Base-by-base conservation (phyloP, 2,329 filamentous ascomycete genomes). In the Phialemoniopsis sp. region DNA sequence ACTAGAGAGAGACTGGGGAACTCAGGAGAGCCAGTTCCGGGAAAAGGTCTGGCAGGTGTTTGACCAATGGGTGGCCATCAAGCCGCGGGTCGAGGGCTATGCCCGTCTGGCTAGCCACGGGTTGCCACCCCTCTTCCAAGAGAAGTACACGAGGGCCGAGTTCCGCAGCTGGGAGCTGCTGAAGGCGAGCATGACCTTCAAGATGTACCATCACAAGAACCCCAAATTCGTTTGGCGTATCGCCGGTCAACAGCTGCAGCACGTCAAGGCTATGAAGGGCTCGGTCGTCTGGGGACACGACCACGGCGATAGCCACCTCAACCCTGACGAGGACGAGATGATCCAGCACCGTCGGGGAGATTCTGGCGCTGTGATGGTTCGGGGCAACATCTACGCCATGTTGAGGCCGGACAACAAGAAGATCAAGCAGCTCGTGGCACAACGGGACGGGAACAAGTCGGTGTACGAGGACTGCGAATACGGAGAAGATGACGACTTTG, bases 171-270 rank as follows among this genome's bases (percentile, higher is more conserved):
- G 73, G 73, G 60, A 64, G 4, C 52, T 74, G 3, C 54, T 78
- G 13, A 73, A 74, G 41, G 76, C 75, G 0, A 76, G 73, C 2
- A 58, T 58, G 4, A 55, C 63, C 4, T 78, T 74, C 50, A 65
- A 64, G 32, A 31, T 58, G n/a, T 62, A 56, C 29, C 59, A 64
- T 46, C 37, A 43, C 0, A 41, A 4, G 0, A 42, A 37, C 1
- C 41, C 54, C 1, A 47, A 32, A 1, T 68, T 78, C 38, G 50
- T 61, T 2, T 79, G 72, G 71, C 54, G 53, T 10, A 62, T 78
- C 43, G 67, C 67, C 0, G 74, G 74, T 0, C 57, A 54, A 2
- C 73, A 78, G 49, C 59, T 78, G 3, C 66, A 62, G 8, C 53
- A 54, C 28, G 59, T 79, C 42, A 79, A 79, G 48, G 61, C 64